These are phyloP conservation scores for Waitea zeae DNA, from an alignment of 1,284 basidiomycete species.

Conservation along the genomic window DNA sequence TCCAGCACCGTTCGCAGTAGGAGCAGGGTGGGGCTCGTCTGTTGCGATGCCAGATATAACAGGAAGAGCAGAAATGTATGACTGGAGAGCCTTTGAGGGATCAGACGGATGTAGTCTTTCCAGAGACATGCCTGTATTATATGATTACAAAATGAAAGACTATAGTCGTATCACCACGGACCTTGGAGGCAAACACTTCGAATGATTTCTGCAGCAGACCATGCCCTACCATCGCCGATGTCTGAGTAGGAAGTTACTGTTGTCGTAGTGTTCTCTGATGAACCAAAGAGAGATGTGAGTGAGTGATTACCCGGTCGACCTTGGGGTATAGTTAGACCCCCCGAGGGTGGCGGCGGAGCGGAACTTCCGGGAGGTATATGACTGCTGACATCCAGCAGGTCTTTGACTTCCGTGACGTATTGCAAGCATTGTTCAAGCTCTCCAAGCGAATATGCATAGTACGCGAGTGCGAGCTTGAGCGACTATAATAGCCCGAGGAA, in stretches of 20 bases:
- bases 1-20: constrained; percentile 14
- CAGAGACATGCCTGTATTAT: constrained; percentile 26
- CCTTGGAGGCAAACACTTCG: constrained; percentile 57
- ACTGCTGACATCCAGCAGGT: constrained; percentile 28
- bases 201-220: constrained; percentile 46
- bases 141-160: constrained; percentile 2
- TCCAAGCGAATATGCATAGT: constrained; percentile 61
- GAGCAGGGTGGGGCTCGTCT: constrained; percentile 25
- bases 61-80: constrained; percentile 36
- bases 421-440: constrained; percentile 44
- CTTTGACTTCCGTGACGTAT: constrained; percentile 36
- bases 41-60: constrained; percentile 31
- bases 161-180: constrained; percentile 12
- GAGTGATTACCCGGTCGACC: too few relatives aligned
- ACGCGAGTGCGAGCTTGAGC: constrained; percentile 46
- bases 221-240: constrained; percentile 42
- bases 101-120: constrained; percentile 31
- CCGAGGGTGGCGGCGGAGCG: constrained; percentile 22
- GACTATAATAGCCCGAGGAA: too few relatives aligned
- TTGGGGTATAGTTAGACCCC: constrained; percentile 17
- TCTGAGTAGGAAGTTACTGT: constrained; percentile 19
- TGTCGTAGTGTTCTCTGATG: constrained; percentile 26
- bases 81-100: constrained; percentile 22
- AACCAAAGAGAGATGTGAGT: too few relatives aligned
- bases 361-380: constrained; percentile 21